Evolutionary conservation across 805 yeast genomes (phyloP).

Genomic region (Nakazawaea populi): DNA sequence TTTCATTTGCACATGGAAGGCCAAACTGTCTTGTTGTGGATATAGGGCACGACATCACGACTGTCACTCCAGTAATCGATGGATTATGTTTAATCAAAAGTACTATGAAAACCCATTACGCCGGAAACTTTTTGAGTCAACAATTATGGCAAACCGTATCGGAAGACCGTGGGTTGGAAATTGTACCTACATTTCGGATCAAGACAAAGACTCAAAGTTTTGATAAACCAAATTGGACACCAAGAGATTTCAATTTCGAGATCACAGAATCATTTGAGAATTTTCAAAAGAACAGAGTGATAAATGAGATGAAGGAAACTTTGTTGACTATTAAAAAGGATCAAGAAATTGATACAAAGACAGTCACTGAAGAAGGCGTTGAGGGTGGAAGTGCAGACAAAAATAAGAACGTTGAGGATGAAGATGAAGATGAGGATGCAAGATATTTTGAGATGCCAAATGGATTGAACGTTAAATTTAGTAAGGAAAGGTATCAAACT

Average conservation of each 20-base stretch:
- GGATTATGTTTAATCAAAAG: conserved; percentile 71
- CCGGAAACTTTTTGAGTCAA: conserved; percentile 62
- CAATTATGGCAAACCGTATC: conserved; percentile 40
- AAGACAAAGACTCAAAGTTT: conserved; percentile 24
- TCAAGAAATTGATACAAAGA: neutral
- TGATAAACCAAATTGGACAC: conserved; percentile 20
- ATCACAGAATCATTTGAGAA: conserved; percentile 46
- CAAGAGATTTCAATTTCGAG: conserved; percentile 26
- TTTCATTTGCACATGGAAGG: conserved; percentile 83
- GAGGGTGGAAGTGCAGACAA: conserved; percentile 18
- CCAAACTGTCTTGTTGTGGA: conserved; percentile 85
- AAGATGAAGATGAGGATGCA: conserved; percentile 19
- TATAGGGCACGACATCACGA: conserved; percentile 70
- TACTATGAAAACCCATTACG: conserved; percentile 64
- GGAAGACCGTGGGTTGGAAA: conserved; percentile 22
- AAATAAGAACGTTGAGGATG: neutral
- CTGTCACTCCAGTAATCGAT: conserved; percentile 79
- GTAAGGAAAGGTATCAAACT: conserved; percentile 52
- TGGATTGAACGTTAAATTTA: conserved; percentile 61
- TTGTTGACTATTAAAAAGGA: conserved; percentile 37
- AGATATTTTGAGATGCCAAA: conserved; percentile 71
- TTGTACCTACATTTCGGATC: conserved; percentile 45
- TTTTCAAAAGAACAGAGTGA: conserved; percentile 48
- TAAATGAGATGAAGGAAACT: conserved; percentile 74
- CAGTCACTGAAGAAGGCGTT: conserved; percentile 18